phyloP scores from a whole-genome alignment of 2,329 filamentous ascomycete species.

The Balansia obtecta region DNA sequence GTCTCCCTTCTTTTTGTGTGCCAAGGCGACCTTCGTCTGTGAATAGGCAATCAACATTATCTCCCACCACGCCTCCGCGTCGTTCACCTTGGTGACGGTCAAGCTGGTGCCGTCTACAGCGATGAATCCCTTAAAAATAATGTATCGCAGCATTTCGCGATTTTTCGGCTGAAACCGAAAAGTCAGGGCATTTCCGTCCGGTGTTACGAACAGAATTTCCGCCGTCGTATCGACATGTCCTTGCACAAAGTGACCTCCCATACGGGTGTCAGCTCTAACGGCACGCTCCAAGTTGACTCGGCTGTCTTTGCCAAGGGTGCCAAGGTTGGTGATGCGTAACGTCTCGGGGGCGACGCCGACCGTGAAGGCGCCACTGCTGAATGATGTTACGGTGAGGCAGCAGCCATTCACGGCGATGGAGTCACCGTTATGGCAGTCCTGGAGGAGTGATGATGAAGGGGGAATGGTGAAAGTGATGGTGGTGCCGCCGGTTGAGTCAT shows the following conservation, averaged over 20 bases:
- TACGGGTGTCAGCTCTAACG: slow-evolving; percentile 79
- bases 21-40: slow-evolving; percentile 80
- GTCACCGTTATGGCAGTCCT: slow-evolving; percentile 77
- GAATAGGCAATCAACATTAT: slow-evolving; percentile 98
- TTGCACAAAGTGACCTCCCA: slow-evolving; percentile 97
- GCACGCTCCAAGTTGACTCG: slow-evolving; percentile 89
- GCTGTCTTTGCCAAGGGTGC: slow-evolving; percentile 50
- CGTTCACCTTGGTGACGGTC: slow-evolving; percentile 79
- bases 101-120: slow-evolving; percentile 89
- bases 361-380: slow-evolving; percentile 53
- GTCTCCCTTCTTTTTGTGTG: slow-evolving; percentile 65
- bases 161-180: slow-evolving; percentile 69
- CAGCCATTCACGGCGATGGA: slow-evolving; percentile 93
- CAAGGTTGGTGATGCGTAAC: slow-evolving; percentile 90
- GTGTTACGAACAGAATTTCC: slow-evolving; percentile 55
- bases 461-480: slow-evolving; percentile 73
- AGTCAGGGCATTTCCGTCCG: slow-evolving; percentile 83
- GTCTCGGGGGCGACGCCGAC: slow-evolving; percentile 94
- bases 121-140: slow-evolving; percentile 94
- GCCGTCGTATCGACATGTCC: slow-evolving; percentile 92
- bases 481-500: slow-evolving; percentile 77
- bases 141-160: slow-evolving; percentile 61
- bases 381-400: slow-evolving; percentile 73
- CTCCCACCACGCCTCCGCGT: slow-evolving; percentile 74
- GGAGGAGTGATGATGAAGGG: slow-evolving; percentile 58